Evolutionary conservation across 2,329 filamentous ascomycete species (phyloP).

Genomic region (Thelonectria olida): DNA sequence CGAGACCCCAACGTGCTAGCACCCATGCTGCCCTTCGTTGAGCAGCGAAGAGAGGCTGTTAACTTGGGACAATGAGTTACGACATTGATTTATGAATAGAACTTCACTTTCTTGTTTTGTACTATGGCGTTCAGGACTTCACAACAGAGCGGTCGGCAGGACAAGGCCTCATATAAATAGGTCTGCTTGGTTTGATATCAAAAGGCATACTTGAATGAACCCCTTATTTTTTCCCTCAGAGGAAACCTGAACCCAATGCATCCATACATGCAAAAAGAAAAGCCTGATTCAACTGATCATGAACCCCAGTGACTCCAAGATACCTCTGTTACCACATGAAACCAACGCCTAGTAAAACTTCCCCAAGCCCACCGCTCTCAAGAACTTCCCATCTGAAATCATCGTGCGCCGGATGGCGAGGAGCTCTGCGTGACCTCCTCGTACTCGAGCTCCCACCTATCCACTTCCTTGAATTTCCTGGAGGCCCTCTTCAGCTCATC

Average conservation of each 20-base stretch:
- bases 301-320: constrained; percentile 26
- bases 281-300: constrained; percentile 35
- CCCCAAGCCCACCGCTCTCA: neutral
- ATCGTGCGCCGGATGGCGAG: constrained; percentile 62
- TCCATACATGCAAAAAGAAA: constrained; percentile 23
- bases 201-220: constrained; percentile 23
- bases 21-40: constrained; percentile 75
- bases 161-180: constrained; percentile 19
- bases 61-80: constrained; percentile 25
- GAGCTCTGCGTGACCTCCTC: constrained; percentile 69
- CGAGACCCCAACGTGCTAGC: constrained; percentile 82
- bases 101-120: neutral
- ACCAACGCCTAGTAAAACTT: constrained; percentile 23
- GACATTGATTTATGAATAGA: neutral
- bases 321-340: neutral
- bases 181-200: constrained; percentile 32
- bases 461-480: constrained; percentile 74
- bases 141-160: constrained; percentile 16
- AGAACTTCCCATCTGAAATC: constrained; percentile 16
- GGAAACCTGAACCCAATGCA: constrained; percentile 10
- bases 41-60: constrained; percentile 68
- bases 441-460: constrained; percentile 74
- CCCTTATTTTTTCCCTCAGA: neutral
- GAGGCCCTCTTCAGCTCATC: constrained; percentile 67
- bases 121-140: constrained; percentile 29